Evolutionary conservation across 176 grass and related monocot genomes (phyloP), one percentile per base, ranked within the genome.

Genomic region (Aechmea fasciata): DNA sequence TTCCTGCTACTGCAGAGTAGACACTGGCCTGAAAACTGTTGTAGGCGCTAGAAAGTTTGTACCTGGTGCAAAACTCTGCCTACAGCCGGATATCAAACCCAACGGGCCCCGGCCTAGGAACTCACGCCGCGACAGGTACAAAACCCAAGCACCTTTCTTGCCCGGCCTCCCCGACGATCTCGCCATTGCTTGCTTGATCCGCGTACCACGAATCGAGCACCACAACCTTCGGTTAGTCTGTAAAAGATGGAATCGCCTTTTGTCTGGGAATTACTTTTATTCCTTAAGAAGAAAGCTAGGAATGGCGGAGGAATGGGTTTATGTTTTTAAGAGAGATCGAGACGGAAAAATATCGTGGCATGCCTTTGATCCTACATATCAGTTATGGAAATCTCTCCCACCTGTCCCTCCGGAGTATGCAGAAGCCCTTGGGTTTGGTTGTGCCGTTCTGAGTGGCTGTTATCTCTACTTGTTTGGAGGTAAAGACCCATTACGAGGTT

Each of bases 131-230:
- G 92, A 96, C 55, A 81, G 85, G 51, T 77, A 33, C 14, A 75
- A 78, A 62, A 70, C 69, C 54, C 91, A 87, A 52, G 71, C 85
- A 3, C 88, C 92, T 72, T 78, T 96, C 33, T 70, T 96, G 13
- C 88, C 92, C 83, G 88, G 92, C 69, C 85, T 96, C 53, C 92
- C 92, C 61, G 92, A 96, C 70, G 92, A 96, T 79, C 73, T 96
- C 51, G 92, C 92, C 50, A 86, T 96, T 80, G 82, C 83, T 57
- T 96, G 92, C 75, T 72, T 96, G 33, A 84, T 96, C 68, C 78
- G 92, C 12, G 85, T 91, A 50, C 83, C 88, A 66, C 88, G 85
- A 79, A 63, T 63, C 5, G 83, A 80, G 51, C 88, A 91, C 73
- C 83, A 79, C 19, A 87, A 80, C 78, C 71, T 91, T 51, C 72